phyloP scores from a whole-genome alignment of 2,329 filamentous ascomycete species.

The Epichloe hybrida region DNA sequence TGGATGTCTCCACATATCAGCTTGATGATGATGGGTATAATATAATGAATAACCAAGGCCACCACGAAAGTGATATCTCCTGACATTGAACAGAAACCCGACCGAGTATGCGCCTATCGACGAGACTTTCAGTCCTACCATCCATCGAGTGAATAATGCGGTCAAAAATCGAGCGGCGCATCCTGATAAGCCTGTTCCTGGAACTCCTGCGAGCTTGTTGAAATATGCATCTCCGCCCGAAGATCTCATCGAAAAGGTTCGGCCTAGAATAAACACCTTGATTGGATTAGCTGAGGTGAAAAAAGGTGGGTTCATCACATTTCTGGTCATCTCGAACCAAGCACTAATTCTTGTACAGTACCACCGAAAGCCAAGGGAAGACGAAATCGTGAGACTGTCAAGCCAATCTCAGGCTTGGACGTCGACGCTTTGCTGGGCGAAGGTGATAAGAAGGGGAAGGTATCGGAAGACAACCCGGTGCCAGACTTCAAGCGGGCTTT shows the following conservation, averaged over 20 bases:
- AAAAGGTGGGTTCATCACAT: conserved; percentile 41
- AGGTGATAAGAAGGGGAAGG: conserved; percentile 24
- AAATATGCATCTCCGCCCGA: conserved; percentile 62
- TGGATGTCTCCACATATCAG: conserved; percentile 67
- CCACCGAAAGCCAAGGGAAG: conserved; percentile 67
- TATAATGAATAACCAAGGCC: conserved; percentile 13
- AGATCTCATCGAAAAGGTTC: conserved; percentile 46
- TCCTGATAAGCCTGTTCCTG: conserved; percentile 48
- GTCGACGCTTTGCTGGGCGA: conserved; percentile 66
- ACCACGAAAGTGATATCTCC: not conserved
- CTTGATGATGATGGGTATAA: conserved; percentile 61
- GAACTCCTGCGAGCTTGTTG: conserved; percentile 49
- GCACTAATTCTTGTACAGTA: conserved; percentile 33
- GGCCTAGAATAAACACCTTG: conserved; percentile 46
- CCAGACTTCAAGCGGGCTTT: conserved; percentile 83
- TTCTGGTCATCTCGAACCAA: not conserved
- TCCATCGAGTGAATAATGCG: conserved; percentile 83
- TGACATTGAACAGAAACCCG: conserved; percentile 20
- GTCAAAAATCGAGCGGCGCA: conserved; percentile 71
- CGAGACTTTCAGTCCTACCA: conserved; percentile 67
- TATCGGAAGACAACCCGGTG: conserved; percentile 59
- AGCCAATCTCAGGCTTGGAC: conserved; percentile 82
- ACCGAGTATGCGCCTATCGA: conserved; percentile 65
- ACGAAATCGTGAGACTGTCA: conserved; percentile 54
- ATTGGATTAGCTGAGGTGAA: conserved; percentile 66